Percentiles rank a stretch among this genome's conserved stretches.
phyloP scores from a whole-genome alignment of 192 early-diverging fungal genomes.

The Dimargaris xerosporica region DNA sequence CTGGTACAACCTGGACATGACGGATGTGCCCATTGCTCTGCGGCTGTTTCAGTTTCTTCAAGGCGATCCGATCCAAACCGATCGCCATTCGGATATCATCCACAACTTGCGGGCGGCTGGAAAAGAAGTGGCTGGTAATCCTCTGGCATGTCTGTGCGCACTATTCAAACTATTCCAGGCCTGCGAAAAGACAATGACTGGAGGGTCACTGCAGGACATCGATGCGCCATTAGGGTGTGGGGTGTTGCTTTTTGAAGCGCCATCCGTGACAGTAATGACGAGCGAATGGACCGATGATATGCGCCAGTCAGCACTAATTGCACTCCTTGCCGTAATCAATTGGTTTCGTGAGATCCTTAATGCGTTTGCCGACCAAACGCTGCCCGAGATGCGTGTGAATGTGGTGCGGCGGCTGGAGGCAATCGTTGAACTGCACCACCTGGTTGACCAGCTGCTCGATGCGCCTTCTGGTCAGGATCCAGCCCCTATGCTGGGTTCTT shows the following conservation, averaged over 20 bases:
- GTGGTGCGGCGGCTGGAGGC: conserved; percentile 25
- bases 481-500: neutral
- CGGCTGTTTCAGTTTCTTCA: conserved; percentile 7
- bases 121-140: conserved; percentile 19
- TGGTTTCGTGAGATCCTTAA: conserved; percentile 59
- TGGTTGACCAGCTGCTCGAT: conserved; percentile 1
- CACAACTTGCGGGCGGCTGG: neutral
- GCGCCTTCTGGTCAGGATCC: neutral
- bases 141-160: conserved; percentile 42
- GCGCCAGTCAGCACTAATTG: conserved; percentile 17
- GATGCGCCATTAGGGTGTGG: conserved; percentile 58
- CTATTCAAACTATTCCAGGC: conserved; percentile 54
- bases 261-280: neutral
- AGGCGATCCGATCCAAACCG: neutral
- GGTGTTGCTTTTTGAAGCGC: conserved; percentile 14
- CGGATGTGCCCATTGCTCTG: neutral
- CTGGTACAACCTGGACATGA: conserved; percentile 1
- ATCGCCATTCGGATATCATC: conserved; percentile 11
- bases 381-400: conserved; percentile 15
- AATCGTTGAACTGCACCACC: conserved; percentile 14
- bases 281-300: conserved; percentile 3
- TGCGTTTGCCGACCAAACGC: conserved; percentile 35
- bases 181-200: conserved; percentile 40
- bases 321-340: conserved; percentile 19
- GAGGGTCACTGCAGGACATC: conserved; percentile 38